A percentile compares a stretch with the other conserved stretches of the same genome.
These are phyloP conservation scores for Thozetella sp. DNA, from an alignment of 495 filamentous ascomycete genomes.

Conservation along the genomic window DNA sequence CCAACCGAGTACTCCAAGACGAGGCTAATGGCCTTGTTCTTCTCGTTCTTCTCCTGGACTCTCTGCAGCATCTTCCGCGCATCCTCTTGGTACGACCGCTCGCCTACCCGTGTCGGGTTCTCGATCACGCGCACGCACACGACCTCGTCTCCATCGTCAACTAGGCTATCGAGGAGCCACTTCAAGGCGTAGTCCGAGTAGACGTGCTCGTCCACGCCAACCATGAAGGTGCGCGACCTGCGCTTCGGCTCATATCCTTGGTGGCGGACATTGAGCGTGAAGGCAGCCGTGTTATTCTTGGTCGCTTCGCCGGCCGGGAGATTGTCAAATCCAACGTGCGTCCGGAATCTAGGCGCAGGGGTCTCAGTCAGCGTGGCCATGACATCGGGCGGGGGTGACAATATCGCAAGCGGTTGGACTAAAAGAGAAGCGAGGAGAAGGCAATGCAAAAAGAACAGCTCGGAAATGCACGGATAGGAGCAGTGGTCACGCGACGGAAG, in stretches of 20 bases:
- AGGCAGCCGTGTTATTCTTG: slow-evolving; percentile 79
- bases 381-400: slow-evolving; percentile 19
- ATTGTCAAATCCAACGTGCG: slow-evolving; percentile 89
- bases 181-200: slow-evolving; percentile 95
- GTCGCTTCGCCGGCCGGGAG: slow-evolving; percentile 67
- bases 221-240: slow-evolving; percentile 88
- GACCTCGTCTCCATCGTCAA: slow-evolving; percentile 96
- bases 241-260: slow-evolving; percentile 84
- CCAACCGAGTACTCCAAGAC: slow-evolving; percentile 89
- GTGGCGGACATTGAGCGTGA: slow-evolving; percentile 87
- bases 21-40: slow-evolving; percentile 83
- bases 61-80: slow-evolving; percentile 74
- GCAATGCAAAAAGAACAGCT: background rate
- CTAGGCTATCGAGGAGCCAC: slow-evolving; percentile 92
- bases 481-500: background rate
- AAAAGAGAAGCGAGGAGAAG: background rate
- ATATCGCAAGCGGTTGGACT: background rate
- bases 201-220: slow-evolving; percentile 90
- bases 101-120: slow-evolving; percentile 74
- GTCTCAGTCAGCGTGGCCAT: slow-evolving; percentile 44
- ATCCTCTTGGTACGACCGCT: slow-evolving; percentile 80
- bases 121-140: slow-evolving; percentile 92
- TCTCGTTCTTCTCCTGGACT: slow-evolving; percentile 83
- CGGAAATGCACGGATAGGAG: background rate
- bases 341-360: slow-evolving; percentile 51